These are phyloP conservation scores for Parmales sp. DNA, from an alignment of 108 stramenopile species.

Conservation along the genomic window DNA sequence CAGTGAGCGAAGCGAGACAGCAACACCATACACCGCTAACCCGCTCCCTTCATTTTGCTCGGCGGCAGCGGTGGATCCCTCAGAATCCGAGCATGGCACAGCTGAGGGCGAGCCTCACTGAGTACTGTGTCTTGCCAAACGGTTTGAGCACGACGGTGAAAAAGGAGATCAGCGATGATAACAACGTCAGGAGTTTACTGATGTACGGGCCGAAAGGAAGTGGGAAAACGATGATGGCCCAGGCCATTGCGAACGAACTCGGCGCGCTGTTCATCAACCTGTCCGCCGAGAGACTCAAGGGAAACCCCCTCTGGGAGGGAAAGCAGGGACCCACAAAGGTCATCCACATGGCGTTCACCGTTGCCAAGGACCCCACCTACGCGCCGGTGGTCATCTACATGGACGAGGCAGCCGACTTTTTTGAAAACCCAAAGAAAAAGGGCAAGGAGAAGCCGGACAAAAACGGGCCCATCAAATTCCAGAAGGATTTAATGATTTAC, in stretches of 20 bases:
- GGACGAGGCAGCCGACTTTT: slow-evolving; percentile 60
- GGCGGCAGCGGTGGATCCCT: slow-evolving; percentile 45
- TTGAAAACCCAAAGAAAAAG: slow-evolving; percentile 39
- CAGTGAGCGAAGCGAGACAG: too few species aligned
- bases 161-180: slow-evolving; percentile 17
- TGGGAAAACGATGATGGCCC: slow-evolving; percentile 63
- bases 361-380: slow-evolving; percentile 58
- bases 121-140: slow-evolving; percentile 57
- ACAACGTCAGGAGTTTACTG: slow-evolving; percentile 47
- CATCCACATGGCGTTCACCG: slow-evolving; percentile 63
- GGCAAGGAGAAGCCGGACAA: slow-evolving; percentile 23
- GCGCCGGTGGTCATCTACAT: slow-evolving; percentile 67
- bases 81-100: slow-evolving; percentile 58
- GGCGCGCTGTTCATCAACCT: slow-evolving; percentile 69
- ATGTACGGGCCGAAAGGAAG: slow-evolving; percentile 63
- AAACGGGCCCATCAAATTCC: slow-evolving; percentile 35
- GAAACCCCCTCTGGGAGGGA: slow-evolving; percentile 42
- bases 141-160: slow-evolving; percentile 39
- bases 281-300: slow-evolving; percentile 41
- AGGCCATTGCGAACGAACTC: slow-evolving; percentile 65
- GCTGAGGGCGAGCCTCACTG: slow-evolving; percentile 50
- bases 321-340: slow-evolving; percentile 56
- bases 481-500: slow-evolving; percentile 64
- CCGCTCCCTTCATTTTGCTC: neutral
- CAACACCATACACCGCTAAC: neutral